Evolutionary conservation across 345 rosid species (phyloP), one percentile per base, ranked within the genome.

Genomic region (Clausena lansium): DNA sequence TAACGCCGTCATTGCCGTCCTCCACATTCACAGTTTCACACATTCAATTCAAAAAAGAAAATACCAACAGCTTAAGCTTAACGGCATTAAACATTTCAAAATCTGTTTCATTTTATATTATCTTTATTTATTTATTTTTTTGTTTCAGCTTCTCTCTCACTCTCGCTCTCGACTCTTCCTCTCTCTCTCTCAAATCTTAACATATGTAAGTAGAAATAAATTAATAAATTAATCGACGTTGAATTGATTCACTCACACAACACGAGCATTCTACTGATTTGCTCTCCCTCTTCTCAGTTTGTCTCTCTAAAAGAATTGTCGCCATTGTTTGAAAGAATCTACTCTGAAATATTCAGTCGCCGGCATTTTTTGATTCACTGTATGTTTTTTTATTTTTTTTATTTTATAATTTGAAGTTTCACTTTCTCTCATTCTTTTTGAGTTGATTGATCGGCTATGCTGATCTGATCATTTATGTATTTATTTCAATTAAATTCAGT

Each of bases 1-100:
- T 52, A 68, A 79, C 83, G 83, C 67, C 78, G 83, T 83, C 59
- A 61, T 60, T 73, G 45, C 83, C 76, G 79, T 63, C 81, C 75
- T 67, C 15, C 17, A 27, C 54, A 47, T 15, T 52, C 63, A 10
- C 45, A 60, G 30, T 17, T 50, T 70, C 32, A 10, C 45, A 60
- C 36, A n/a, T 50, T 70, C 32, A 17, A 33, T 24, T 13, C n/a
- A 36, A 24, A 25, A 36, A 0, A 28, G 47, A 17, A 41, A 59
- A 19, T 28, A n/a, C 25, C 22, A 60, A 0, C 28, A 17, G 30
- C 27, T 74, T 70, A 75, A 17, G 30, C 27, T 74, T 70, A 75
- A 75, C 83, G 82, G 30, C 87, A 47, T 63, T 32, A 65, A 9
- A 20, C 13, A 63, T 59, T 33, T 11, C 47, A 70, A 64, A 64